Percentiles rank a stretch among this genome's conserved stretches.
Conservation (phyloP, 192 early-diverging fungal genomes). For the Funneliformis geosporum region DNA sequence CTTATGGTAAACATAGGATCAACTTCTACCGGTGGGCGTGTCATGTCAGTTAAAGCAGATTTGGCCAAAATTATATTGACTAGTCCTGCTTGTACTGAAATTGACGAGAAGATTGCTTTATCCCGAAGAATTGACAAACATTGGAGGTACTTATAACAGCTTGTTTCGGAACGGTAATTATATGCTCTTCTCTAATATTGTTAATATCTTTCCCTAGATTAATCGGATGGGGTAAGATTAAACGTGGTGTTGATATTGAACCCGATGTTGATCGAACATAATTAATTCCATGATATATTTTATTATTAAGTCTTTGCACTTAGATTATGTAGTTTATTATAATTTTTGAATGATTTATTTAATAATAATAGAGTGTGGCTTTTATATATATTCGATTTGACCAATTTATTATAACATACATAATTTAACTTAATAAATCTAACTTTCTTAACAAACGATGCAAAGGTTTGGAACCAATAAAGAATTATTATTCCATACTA, state of each 20-base stretch:
- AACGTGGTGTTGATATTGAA: conserved; percentile 75
- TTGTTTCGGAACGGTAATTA: background rate
- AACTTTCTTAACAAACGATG: no score
- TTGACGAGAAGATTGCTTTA: conserved; percentile 93
- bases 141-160: conserved; percentile 74
- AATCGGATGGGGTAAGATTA: conserved; percentile 98
- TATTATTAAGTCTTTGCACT: background rate
- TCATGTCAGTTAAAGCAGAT: conserved; percentile 90
- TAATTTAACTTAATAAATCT: no score
- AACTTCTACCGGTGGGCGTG: conserved; percentile 91
- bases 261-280: conserved; percentile 39
- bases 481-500: no score
- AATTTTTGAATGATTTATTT: background rate
- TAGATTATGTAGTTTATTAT: background rate
- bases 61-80: conserved; percentile 92
- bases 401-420: no score
- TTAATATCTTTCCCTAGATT: conserved; percentile 56
- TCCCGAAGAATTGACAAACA: conserved; percentile 95
- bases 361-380: background rate
- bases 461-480: no score
- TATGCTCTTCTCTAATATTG: conserved; percentile 8
- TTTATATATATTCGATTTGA: no score
- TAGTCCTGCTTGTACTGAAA: conserved; percentile 92
- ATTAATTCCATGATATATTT: background rate
- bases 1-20: conserved; percentile 97